These are phyloP conservation scores for Paragyromitra xinjiangensis DNA, from an alignment of 495 filamentous ascomycete species.

Conservation along the genomic window DNA sequence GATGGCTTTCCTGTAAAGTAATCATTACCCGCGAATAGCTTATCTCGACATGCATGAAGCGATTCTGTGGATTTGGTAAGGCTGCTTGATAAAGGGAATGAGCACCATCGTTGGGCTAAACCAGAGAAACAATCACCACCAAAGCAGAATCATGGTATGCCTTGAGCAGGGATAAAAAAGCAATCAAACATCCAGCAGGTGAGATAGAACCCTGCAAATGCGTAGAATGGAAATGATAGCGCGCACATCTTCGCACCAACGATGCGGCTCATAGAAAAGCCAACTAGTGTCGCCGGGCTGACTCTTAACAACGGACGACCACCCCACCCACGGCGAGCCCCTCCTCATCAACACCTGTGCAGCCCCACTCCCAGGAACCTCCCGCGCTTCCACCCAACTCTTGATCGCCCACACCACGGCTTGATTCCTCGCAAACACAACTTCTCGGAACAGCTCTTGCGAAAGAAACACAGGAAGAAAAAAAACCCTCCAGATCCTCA, in stretches of 20 bases:
- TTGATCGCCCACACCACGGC: not conserved
- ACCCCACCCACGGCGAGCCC: slow-evolving; percentile 21
- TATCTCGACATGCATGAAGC: not conserved
- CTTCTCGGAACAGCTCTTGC: not conserved
- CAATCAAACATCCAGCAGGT: not conserved
- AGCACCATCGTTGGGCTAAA: not conserved
- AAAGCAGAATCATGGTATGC: not conserved
- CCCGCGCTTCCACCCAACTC: not conserved
- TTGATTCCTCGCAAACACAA: slow-evolving; percentile 7
- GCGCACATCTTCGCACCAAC: not conserved
- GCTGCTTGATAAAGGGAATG: not conserved
- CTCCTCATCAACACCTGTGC: slow-evolving; percentile 4
- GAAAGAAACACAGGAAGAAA: slow-evolving; percentile 5
- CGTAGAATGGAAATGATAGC: not conserved
- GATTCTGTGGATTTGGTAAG: not conserved
- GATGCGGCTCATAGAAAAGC: slow-evolving; percentile 25
- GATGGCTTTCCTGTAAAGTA: not conserved
- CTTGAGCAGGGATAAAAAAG: not conserved
- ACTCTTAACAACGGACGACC: slow-evolving; percentile 4
- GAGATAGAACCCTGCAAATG: not conserved
- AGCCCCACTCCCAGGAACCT: not conserved
- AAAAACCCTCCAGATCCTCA: not conserved
- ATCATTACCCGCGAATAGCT: not conserved
- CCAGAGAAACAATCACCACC: not conserved
- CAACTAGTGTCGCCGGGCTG: not conserved